These are phyloP conservation scores for Colletotrichum sp. DNA, from an alignment of 2,329 filamentous ascomycete species.

Conservation along the genomic window DNA sequence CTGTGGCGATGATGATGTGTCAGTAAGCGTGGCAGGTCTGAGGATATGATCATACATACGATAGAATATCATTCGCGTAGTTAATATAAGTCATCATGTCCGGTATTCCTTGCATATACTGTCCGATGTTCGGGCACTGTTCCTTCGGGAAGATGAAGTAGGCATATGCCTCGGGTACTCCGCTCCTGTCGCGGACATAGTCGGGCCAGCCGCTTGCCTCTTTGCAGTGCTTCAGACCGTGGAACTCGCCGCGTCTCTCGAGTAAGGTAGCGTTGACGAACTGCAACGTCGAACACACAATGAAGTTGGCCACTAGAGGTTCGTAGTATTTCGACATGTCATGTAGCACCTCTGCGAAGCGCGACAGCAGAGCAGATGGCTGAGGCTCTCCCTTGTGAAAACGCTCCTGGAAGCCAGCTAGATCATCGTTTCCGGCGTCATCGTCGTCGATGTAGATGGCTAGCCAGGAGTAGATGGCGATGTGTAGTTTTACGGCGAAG, in stretches of 20 bases:
- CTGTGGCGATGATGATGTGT: neutral
- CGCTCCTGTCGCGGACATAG: neutral
- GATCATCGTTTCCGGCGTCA: neutral
- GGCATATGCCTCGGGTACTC: neutral
- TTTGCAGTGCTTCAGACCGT: neutral
- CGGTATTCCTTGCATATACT: neutral
- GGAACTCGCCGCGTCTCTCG: neutral
- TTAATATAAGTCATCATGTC: neutral
- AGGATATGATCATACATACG: neutral
- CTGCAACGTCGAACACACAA: neutral
- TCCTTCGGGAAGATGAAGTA: neutral
- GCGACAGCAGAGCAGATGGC: neutral
- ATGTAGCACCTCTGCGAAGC: neutral
- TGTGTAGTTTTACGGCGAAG: neutral
- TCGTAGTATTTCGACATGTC: neutral
- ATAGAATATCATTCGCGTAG: neutral
- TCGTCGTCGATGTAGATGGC: neutral
- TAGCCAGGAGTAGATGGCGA: neutral
- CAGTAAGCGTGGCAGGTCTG: neutral
- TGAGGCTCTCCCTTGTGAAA: neutral
- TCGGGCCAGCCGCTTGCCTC: neutral
- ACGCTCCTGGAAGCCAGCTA: neutral
- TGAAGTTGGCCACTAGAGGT: neutral
- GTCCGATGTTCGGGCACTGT: neutral
- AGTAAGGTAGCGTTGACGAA: neutral